Base-by-base conservation (phyloP, 208 protist species). In the Acanthamoeba healyi region DNA sequence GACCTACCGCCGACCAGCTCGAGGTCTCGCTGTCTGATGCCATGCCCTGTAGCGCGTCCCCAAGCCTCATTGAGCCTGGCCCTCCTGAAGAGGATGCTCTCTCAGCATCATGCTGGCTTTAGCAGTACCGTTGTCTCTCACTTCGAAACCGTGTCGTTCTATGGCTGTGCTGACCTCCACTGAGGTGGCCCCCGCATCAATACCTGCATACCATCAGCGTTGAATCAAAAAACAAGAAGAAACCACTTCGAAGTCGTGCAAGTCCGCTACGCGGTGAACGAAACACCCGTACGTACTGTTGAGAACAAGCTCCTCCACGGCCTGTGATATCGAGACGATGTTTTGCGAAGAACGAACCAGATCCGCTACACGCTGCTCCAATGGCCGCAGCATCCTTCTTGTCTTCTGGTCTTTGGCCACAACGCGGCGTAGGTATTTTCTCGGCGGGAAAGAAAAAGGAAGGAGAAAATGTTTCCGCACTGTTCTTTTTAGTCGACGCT, bases 281-380 rank as follows among this genome's bases (percentile, higher is more conserved):
- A n/a, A n/a, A n/a, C n/a, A n/a, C n/a, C n/a, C n/a, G 34, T 22
- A 12, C 38, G 84, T 72, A 91, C 84, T 72, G 40, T 91, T 91
- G 56, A 91, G 40, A 9, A 72, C 84, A 12, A 91, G 56, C 49
- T 91, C 84, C n/a, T 91, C 84, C 12, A 91, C 36, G 15, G 84
- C 84, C 19, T 91, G 84, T 22, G 84, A 12, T 4, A 74, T 65
- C 22, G 84, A 72, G 26, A 56, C 19, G 2, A 91, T 91, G 4
- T 29, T 74, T 19, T 74, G 42, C 36, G 84, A 91, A 36, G 84
- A 91, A 34, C 84, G 84, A 42, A 91, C 58, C 24, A 72, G 6
- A 6, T 42, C 49, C 6, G 58, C 84, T 29, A 91, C 84, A 29
- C 51, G 22, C 34, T 40, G 19, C 44, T 88, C 46, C 42, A 88